Evolutionary conservation across 2,329 filamentous ascomycete species (phyloP).

Genomic region (Xylaria sp.): DNA sequence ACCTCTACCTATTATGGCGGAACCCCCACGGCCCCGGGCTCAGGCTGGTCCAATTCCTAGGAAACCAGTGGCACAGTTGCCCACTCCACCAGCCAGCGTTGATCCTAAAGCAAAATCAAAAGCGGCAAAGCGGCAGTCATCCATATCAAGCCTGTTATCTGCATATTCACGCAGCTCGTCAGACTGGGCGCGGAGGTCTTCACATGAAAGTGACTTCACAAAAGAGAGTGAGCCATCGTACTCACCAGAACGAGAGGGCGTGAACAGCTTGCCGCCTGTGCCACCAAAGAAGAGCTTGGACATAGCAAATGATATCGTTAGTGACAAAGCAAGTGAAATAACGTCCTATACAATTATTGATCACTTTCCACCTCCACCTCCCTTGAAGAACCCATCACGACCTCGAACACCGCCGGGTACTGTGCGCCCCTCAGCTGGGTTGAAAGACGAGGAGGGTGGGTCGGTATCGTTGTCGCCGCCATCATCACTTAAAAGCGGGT

Average conservation of each 20-base stretch:
- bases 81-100: conserved; percentile 27
- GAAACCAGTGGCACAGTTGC: conserved; percentile 48
- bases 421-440: conserved; percentile 30
- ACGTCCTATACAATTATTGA: conserved; percentile 40
- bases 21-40: conserved; percentile 38
- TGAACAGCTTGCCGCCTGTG: conserved; percentile 38
- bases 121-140: conserved; percentile 56
- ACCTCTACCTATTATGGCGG: conserved; percentile 44
- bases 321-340: conserved; percentile 36
- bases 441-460: conserved; percentile 20
- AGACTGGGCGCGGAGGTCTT: conserved; percentile 56
- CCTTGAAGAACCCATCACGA: conserved; percentile 46
- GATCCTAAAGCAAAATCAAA: conserved; percentile 35
- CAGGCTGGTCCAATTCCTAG: conserved; percentile 51
- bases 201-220: conserved; percentile 53
- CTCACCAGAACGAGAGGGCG: conserved; percentile 48
- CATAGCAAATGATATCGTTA: conserved; percentile 43
- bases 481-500: conserved; percentile 38
- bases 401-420: conserved; percentile 41
- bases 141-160: conserved; percentile 65
- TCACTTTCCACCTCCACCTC: conserved; percentile 46
- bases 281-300: conserved; percentile 41
- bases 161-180: conserved; percentile 63
- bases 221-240: conserved; percentile 51
- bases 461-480: conserved; percentile 40